Percentiles rank a stretch among this genome's conserved stretches.
These are phyloP conservation scores for Nannizziopsis barbatae DNA, from an alignment of 2,329 filamentous ascomycete species.

Conservation along the genomic window DNA sequence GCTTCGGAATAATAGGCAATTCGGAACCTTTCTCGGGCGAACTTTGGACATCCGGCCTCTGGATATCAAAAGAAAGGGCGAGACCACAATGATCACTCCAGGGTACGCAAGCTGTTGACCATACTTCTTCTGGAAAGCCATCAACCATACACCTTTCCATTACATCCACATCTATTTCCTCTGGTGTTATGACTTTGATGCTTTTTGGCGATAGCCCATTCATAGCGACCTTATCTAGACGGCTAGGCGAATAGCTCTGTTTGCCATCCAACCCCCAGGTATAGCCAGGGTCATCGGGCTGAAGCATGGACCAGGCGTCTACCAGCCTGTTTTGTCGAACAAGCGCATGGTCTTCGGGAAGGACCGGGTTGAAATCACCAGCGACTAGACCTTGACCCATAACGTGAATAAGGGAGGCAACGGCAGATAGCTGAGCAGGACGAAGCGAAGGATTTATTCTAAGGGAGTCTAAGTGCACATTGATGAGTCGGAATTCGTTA, in stretches of 20 bases:
- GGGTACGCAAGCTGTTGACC: too few relatives aligned
- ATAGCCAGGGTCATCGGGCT: constrained; percentile 23
- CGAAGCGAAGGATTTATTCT: constrained; percentile 22
- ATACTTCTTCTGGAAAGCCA: too few relatives aligned
- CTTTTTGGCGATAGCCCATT: constrained; percentile 20
- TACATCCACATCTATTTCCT: too few relatives aligned
- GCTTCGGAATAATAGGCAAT: too few relatives aligned
- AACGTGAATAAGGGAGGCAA: constrained; percentile 20
- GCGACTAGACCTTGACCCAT: constrained; percentile 27
- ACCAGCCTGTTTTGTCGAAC: constrained; percentile 25
- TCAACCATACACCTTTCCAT: too few relatives aligned
- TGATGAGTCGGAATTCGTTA: constrained; percentile 23
- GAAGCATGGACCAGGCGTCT: constrained; percentile 28
- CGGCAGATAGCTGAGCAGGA: constrained; percentile 23
- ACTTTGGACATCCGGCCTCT: too few relatives aligned
- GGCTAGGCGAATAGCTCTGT: constrained; percentile 23
- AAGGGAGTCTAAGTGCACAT: constrained; percentile 34
- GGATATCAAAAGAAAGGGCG: too few relatives aligned
- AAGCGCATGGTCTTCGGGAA: constrained; percentile 26
- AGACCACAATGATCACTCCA: too few relatives aligned
- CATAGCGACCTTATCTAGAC: constrained; percentile 31
- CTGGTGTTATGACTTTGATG: constrained; percentile 19
- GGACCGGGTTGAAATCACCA: constrained; percentile 34
- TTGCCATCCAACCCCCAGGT: constrained; percentile 32
- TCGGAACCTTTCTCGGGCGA: too few relatives aligned